Conservation (phyloP, 352 stramenopile species). For the Elongisporangium prolatum region DNA sequence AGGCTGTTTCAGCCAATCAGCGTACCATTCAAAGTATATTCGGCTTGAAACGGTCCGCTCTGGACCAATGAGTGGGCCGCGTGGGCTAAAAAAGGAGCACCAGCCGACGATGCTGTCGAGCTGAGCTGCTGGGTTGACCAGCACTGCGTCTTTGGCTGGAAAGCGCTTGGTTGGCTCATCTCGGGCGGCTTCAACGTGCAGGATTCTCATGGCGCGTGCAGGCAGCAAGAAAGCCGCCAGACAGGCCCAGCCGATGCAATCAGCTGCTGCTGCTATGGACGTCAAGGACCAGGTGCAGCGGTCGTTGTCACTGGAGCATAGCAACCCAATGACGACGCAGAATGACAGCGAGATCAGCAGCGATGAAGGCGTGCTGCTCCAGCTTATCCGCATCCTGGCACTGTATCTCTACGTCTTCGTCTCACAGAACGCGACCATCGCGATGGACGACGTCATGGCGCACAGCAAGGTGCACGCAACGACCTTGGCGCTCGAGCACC, state of each 20-base stretch:
- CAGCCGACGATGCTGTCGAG: not conserved
- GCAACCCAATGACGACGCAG: not conserved
- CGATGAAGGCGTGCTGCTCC: constrained; percentile 37
- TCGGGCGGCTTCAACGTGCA: not conserved
- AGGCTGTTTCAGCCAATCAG: not conserved
- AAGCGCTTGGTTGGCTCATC: not conserved
- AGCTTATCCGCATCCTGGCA: constrained; percentile 57
- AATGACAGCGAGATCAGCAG: not conserved
- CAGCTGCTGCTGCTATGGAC: not conserved
- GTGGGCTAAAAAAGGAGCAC: not conserved
- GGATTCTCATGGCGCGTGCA: not conserved
- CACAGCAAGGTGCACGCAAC: constrained; percentile 13
- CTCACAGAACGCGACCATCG: constrained; percentile 26
- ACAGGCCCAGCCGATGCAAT: not conserved
- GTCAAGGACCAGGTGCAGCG: constrained; percentile 2
- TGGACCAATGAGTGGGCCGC: not conserved
- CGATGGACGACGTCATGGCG: constrained; percentile 31
- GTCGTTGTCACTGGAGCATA: not conserved
- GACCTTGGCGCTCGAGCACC: constrained; percentile 14
- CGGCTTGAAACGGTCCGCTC: not conserved
- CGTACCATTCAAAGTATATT: not conserved
- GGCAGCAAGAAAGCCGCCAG: not conserved
- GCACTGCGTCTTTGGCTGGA: not conserved
- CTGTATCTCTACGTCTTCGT: constrained; percentile 59
- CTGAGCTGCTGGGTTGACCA: not conserved